Base-by-base conservation (phyloP, 1,284 basidiomycete species). In the Tylopilus sp. region DNA sequence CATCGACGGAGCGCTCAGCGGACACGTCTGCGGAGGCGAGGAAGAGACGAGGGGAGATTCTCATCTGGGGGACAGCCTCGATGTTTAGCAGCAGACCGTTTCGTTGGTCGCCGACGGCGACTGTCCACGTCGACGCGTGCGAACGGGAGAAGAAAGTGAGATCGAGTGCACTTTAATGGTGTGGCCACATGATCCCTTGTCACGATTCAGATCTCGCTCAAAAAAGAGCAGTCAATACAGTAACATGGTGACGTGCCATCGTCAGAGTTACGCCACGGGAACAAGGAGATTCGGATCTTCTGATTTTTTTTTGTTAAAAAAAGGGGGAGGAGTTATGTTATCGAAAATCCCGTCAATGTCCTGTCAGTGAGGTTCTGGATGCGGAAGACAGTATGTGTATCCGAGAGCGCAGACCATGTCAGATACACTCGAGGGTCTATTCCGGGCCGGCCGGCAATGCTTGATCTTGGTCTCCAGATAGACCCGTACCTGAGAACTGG, bases 41-140 rank as follows among this genome's bases (percentile, higher is more conserved):
- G 52, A 46, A n/a, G 42, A 41, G 26, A n/a, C 18, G 3, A 28
- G 15, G 29, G 48, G 33, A 14, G 43, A 37, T 15, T 15, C 10
- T 21, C 46, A 53, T 39, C 31, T 10, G 20, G 46, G 50, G 21
- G 42, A 44, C 26, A 42, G 36, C 14, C 4, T 36, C 17, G 46
- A 35, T 28, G 7, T 24, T 41, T 26, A n/a, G 17, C 34, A 20
- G 11, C 8, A 21, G 56, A 33, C 8, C 3, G 28, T 31, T 31
- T 48, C 40, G 38, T 26, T 44, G 42, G 46, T 39, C 14, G 39
- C 21, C 37, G 20, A 34, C n/a, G 30, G 15, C 28, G 33, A 26
- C 7, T 37, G 15, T 34, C 26, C 24, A 38, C 21, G 44, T 47
- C 20, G 3, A 37, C 26, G 7, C 17, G 34, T 36, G 17, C 34